These are phyloP conservation scores for Craspedostauros australis DNA, from an alignment of 108 stramenopile genomes.

Conservation along the genomic window DNA sequence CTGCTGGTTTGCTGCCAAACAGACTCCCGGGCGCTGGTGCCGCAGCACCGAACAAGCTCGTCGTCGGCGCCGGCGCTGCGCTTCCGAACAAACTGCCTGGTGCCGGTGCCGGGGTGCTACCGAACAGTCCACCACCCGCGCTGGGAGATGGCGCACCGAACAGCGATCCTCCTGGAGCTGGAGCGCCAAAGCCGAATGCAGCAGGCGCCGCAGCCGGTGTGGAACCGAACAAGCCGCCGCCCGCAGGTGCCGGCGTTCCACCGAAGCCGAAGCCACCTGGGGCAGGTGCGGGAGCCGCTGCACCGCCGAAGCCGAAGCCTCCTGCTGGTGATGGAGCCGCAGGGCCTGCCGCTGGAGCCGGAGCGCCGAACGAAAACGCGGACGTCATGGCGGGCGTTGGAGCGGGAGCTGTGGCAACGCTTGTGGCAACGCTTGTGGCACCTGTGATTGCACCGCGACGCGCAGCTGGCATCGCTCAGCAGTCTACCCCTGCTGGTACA, in stretches of 20 bases:
- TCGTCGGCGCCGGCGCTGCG: conserved; percentile 28
- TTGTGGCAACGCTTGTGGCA: neutral
- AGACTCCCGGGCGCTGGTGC: conserved; percentile 14
- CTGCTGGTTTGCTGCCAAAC: no score
- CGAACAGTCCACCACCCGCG: conserved; percentile 51
- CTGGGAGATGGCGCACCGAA: conserved; percentile 46
- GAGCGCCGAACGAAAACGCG: conserved; percentile 22
- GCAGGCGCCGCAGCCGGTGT: conserved; percentile 38
- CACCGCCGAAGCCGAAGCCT: conserved; percentile 12
- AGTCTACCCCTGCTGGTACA: no score
- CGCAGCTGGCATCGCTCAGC: conserved; percentile 20
- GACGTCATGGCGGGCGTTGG: conserved; percentile 18
- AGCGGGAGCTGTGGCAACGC: conserved; percentile 16
- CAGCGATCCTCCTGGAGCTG: conserved; percentile 49
- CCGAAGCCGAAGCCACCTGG: conserved; percentile 24
- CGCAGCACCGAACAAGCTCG: conserved; percentile 17
- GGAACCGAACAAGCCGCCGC: conserved; percentile 48
- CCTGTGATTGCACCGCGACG: conserved; percentile 21
- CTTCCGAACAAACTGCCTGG: conserved; percentile 36
- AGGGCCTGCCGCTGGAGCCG: conserved; percentile 31
- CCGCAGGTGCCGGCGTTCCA: conserved; percentile 41
- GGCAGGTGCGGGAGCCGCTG: conserved; percentile 22
- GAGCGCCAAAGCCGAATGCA: conserved; percentile 37
- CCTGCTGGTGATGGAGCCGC: conserved; percentile 15
- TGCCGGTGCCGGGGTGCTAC: conserved; percentile 51